A percentile compares a stretch with the other conserved stretches of the same genome.
These are phyloP conservation scores for Trichosanthes truncata DNA, from an alignment of 306 rosid genomes.

Conservation along the genomic window DNA sequence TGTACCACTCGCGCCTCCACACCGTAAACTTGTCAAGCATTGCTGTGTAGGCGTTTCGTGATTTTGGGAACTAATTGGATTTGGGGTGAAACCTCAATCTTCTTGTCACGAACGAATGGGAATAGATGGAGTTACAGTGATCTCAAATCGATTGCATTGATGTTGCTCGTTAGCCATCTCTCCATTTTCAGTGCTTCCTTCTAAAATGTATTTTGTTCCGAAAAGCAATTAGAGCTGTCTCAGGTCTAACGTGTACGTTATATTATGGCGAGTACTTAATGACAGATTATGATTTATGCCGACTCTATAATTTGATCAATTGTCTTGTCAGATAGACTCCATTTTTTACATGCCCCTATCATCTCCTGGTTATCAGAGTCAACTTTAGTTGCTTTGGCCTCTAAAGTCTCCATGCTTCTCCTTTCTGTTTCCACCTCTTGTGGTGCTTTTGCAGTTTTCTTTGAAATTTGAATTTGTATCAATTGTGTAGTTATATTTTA, in stretches of 20 bases:
- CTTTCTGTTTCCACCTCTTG: not conserved
- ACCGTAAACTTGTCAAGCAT: not conserved
- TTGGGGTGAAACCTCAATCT: not conserved
- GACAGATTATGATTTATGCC: not conserved
- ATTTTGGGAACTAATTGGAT: not conserved
- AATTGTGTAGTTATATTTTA: too few relatives aligned
- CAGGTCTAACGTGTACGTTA: not conserved
- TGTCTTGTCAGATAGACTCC: not conserved
- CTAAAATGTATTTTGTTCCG: not conserved
- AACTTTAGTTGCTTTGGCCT: not conserved
- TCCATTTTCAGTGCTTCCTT: not conserved
- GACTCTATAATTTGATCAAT: not conserved
- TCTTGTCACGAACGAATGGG: not conserved
- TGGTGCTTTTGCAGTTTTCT: not conserved
- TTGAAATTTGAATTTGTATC: not conserved
- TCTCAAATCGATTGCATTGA: not conserved
- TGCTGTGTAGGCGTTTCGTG: not conserved
- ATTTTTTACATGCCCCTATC: not conserved
- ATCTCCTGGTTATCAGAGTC: not conserved
- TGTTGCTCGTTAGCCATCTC: not conserved
- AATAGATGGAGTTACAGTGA: not conserved
- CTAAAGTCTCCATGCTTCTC: not conserved
- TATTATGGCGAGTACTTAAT: not conserved
- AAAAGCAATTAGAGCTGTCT: not conserved
- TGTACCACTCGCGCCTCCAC: not conserved